Evolutionary conservation across 768 basidiomycete genomes (phyloP).

Genomic region (Sporobolomyces phaffii): DNA sequence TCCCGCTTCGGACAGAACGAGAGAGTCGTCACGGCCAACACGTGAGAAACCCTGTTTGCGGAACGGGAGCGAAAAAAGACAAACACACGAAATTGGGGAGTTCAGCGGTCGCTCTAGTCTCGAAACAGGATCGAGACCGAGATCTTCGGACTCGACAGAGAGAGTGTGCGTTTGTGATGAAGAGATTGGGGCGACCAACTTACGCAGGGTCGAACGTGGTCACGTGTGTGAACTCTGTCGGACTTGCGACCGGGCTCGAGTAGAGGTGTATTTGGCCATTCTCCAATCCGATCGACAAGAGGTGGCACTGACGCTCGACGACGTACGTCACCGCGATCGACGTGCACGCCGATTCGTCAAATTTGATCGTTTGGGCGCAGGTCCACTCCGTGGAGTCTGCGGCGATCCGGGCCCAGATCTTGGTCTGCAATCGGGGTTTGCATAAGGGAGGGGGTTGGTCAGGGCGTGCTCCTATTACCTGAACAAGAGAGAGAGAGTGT

Average conservation of each 20-base stretch:
- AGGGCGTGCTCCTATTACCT: no score
- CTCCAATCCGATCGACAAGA: slow-evolving; percentile 78
- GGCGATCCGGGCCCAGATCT: slow-evolving; percentile 60
- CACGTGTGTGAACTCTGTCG: slow-evolving; percentile 53
- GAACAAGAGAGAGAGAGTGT: no score
- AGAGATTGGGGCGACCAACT: no score
- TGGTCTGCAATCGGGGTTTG: no score
- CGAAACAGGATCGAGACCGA: no score
- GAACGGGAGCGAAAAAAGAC: slow-evolving; percentile 14
- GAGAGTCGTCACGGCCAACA: slow-evolving; percentile 70
- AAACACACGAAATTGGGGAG: no score
- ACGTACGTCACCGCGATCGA: slow-evolving; percentile 63
- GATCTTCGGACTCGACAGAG: no score
- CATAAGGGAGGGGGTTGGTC: no score
- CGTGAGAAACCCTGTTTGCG: slow-evolving; percentile 69
- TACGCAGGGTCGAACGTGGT: slow-evolving; percentile 56
- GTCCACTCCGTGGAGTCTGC: slow-evolving; percentile 51
- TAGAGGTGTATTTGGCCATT: slow-evolving; percentile 68
- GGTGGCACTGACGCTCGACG: slow-evolving; percentile 45
- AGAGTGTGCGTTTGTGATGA: no score
- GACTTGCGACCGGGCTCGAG: slow-evolving; percentile 45
- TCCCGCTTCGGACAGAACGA: slow-evolving; percentile 61
- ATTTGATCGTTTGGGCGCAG: slow-evolving; percentile 57
- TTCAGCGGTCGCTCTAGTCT: neutral
- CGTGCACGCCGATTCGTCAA: slow-evolving; percentile 71